These are phyloP conservation scores for Xylaria sp. DNA, from an alignment of 2,329 filamentous ascomycete species.

Conservation along the genomic window DNA sequence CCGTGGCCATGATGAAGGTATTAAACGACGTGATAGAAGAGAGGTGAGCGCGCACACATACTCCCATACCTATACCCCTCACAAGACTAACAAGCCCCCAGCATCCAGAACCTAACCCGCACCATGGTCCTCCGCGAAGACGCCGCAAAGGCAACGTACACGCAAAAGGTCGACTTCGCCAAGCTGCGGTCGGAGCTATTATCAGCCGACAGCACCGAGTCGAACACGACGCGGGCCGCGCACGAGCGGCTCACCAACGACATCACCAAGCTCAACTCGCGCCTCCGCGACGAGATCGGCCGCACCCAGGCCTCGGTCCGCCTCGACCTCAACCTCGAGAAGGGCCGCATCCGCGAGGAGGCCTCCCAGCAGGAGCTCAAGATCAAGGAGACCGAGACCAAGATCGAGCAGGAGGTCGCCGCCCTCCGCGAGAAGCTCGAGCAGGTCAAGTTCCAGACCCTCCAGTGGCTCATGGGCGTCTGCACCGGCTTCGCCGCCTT, in stretches of 20 bases:
- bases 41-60: conserved; percentile 61
- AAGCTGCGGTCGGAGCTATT: conserved; percentile 95
- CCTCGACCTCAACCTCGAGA: conserved; percentile 93
- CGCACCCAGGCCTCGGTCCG: conserved; percentile 93
- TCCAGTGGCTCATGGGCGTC: conserved; percentile 97
- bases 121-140: conserved; percentile 99
- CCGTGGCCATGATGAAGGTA: conserved; percentile 98
- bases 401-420: conserved; percentile 97
- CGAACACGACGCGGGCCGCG: conserved; percentile 84
- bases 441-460: conserved; percentile 95
- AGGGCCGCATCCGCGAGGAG: conserved; percentile 95
- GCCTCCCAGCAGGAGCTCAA: conserved; percentile 96
- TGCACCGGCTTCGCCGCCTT: conserved; percentile 74
- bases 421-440: conserved; percentile 90
- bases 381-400: conserved; percentile 97
- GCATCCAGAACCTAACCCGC: conserved; percentile 95
- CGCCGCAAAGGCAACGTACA: conserved; percentile 80
- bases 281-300: conserved; percentile 91
- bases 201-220: conserved; percentile 90
- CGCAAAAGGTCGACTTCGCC: conserved; percentile 96
- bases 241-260: conserved; percentile 96
- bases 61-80: background rate
- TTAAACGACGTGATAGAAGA: conserved; percentile 97
- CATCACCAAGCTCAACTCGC: conserved; percentile 89
- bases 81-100: conserved; percentile 46